Evolutionary conservation across 768 basidiomycete species (phyloP), one percentile per base, ranked within the genome.

Genomic region (Collybiopsis confluens): DNA sequence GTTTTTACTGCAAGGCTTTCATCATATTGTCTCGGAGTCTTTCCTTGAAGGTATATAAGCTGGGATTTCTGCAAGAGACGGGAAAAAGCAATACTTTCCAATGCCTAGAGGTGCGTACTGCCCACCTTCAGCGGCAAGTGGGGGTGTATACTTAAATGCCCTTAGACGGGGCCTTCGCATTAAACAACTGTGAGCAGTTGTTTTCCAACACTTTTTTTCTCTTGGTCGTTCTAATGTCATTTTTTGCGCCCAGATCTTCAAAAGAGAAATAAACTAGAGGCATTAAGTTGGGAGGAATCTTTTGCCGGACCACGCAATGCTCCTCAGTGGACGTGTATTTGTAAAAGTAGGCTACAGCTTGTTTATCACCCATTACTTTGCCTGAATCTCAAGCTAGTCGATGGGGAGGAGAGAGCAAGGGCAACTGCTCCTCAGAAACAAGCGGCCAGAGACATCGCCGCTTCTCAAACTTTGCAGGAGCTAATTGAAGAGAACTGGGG

Each of bases 231-330:
- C 23, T 27, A 33, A 20, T 37, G 50, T 35, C 35, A 30, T 48
- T 13, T 24, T 23, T 10, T 8, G 6, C 8, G n/a, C 13, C 44
- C 54, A 86, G 86, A 82, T 65, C 70, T 88, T 23, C 83, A 85
- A 62, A 67, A 65, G n/a, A 67, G 64, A 37, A 69, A 70, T 13
- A 67, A 68, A 30, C 61, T 71, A 33, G 54, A 75, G 16, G 61
- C 77, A 26, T 71, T 87, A 26, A 81, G 75, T 59, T 88, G 84
- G 83, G 61, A 71, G 20, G 81, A 85, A 43, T 70, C 68, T 0
- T 62, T 59, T 4, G 65, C 64, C 9, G 84, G 83, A 0, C 70
- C 72, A 0, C 66, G 65, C 11, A 73, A 83, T 51, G 67, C 64
- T 2, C 78, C 76, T 5, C 61, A 65, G 36, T 88, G 85, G 85